Percentiles rank a stretch among this genome's conserved stretches.
Evolutionary conservation across 495 filamentous ascomycete genomes (phyloP).

Genomic region (Lophiotrema nucula): DNA sequence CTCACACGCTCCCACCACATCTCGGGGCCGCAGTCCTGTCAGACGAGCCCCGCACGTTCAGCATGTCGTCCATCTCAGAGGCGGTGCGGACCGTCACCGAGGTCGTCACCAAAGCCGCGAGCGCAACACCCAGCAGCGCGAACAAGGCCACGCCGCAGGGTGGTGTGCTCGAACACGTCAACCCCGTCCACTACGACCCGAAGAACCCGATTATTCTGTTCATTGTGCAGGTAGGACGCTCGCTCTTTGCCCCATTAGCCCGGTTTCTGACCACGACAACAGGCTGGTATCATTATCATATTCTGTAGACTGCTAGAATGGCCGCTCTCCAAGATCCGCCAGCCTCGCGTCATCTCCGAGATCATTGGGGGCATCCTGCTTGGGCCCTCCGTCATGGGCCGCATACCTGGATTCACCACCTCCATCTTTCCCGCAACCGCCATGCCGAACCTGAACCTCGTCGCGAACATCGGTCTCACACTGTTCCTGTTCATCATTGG

Average conservation of each 20-base stretch:
- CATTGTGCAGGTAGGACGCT: conserved; percentile 76
- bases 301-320: conserved; percentile 81
- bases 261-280: background rate
- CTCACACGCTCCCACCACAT: too few species aligned
- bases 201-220: conserved; percentile 89
- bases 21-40: too few species aligned
- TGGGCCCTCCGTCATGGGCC: conserved; percentile 82
- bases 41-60: background rate
- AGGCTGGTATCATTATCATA: conserved; percentile 88
- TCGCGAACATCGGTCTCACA: conserved; percentile 85
- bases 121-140: conserved; percentile 30
- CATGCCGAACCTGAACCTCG: conserved; percentile 72
- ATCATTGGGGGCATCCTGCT: conserved; percentile 90
- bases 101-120: conserved; percentile 27
- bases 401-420: conserved; percentile 74
- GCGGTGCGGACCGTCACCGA: conserved; percentile 24
- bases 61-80: conserved; percentile 15
- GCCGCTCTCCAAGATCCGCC: conserved; percentile 81
- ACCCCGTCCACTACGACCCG: conserved; percentile 68
- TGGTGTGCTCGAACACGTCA: conserved; percentile 72
- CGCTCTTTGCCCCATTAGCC: background rate
- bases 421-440: conserved; percentile 74
- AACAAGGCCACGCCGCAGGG: conserved; percentile 50
- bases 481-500: conserved; percentile 92
- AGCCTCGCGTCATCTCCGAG: conserved; percentile 93